These are phyloP conservation scores for Russula griseocarnosa DNA, from an alignment of 768 basidiomycete species.

Conservation along the genomic window DNA sequence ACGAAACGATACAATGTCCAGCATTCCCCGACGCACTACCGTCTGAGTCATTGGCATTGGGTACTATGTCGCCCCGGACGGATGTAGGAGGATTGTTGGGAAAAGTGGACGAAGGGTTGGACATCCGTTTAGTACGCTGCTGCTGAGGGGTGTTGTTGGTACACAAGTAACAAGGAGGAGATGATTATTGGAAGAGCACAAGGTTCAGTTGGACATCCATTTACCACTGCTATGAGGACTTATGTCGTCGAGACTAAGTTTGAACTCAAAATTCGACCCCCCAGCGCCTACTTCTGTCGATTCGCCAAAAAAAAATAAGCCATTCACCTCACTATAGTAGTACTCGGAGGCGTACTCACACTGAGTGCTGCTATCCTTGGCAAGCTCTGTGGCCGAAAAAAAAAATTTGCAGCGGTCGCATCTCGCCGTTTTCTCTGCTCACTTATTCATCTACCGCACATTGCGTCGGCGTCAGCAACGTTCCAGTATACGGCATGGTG, in stretches of 20 bases:
- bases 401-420: conserved; percentile 26
- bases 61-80: too few species aligned
- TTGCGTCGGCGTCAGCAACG: conserved; percentile 34
- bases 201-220: too few species aligned
- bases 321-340: conserved; percentile 25
- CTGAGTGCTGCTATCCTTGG: conserved; percentile 77
- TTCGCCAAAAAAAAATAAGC: too few species aligned
- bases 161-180: too few species aligned
- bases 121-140: neutral
- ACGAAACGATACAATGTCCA: neutral
- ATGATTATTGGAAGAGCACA: too few species aligned
- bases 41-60: neutral
- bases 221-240: too few species aligned
- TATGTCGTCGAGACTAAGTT: too few species aligned
- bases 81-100: neutral
- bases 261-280: too few species aligned
- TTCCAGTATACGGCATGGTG: conserved; percentile 68
- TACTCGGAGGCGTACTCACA: conserved; percentile 75
- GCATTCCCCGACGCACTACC: neutral
- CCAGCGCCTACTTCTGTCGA: too few species aligned
- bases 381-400: conserved; percentile 67
- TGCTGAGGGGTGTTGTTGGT: neutral
- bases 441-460: conserved; percentile 52
- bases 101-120: neutral
- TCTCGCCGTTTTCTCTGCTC: conserved; percentile 41